A percentile compares a stretch with the other conserved stretches of the same genome.
Conservation (phyloP, 192 early-diverging fungal species). For the Coemansia sp. region DNA sequence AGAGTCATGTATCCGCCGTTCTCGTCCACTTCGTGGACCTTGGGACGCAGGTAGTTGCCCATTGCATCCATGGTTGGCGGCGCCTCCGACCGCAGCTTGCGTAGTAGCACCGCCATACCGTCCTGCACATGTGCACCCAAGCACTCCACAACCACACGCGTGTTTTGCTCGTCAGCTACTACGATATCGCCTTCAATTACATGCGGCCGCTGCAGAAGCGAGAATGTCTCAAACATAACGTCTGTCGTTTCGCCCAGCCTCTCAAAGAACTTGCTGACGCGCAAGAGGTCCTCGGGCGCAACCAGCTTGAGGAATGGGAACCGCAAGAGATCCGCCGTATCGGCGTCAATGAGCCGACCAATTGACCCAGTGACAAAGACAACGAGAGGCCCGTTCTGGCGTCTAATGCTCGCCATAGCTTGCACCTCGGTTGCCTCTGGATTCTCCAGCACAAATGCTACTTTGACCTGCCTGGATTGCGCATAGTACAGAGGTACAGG, state of each 20-base stretch:
- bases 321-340: conserved; percentile 20
- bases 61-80: not conserved
- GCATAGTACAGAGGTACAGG: conserved; percentile 49
- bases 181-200: conserved; percentile 32
- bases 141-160: conserved; percentile 36
- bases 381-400: conserved; percentile 33
- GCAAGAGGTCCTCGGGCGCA: conserved; percentile 46
- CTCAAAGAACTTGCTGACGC: conserved; percentile 38
- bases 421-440: conserved; percentile 8
- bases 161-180: conserved; percentile 25
- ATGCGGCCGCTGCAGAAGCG: conserved; percentile 36
- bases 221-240: conserved; percentile 38
- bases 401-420: not conserved
- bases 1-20: conserved; percentile 44
- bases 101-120: conserved; percentile 37
- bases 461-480: conserved; percentile 37
- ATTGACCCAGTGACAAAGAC: conserved; percentile 47
- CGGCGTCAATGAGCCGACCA: conserved; percentile 38
- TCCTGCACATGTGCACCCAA: conserved; percentile 47
- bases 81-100: conserved; percentile 18
- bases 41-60: not conserved
- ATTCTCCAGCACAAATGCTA: conserved; percentile 43
- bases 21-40: conserved; percentile 21
- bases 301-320: conserved; percentile 33
- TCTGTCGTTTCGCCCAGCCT: conserved; percentile 30